A percentile compares a stretch with the other conserved stretches of the same genome.
Conservation (phyloP, 257 asterid species). For the Plantago major region DNA sequence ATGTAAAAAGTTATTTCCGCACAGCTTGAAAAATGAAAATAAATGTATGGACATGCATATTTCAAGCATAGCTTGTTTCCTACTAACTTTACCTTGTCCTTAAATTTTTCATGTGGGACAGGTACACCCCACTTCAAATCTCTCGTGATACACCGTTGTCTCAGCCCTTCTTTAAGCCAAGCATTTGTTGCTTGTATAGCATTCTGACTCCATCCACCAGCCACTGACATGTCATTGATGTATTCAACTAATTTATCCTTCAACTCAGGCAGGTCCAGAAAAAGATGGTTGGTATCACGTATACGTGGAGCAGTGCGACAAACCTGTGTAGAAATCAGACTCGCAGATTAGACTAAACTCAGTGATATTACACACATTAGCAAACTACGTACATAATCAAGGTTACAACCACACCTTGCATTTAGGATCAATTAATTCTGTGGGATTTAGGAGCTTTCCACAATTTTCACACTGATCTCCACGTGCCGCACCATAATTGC, state of each 20-base stretch:
- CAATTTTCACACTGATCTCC: conserved; percentile 96
- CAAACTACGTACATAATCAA: conserved; percentile 1
- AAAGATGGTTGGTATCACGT: conserved; percentile 77
- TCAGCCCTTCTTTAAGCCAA: conserved; percentile 90
- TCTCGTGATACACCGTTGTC: conserved; percentile 76
- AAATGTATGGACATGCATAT: neutral
- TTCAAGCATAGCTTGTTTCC: conserved; percentile 9
- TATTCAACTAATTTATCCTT: conserved; percentile 68
- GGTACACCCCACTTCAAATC: conserved; percentile 99
- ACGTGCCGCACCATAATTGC: conserved; percentile 82
- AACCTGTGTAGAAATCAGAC: conserved; percentile 41
- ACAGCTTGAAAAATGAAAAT: neutral
- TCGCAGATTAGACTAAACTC: conserved; percentile 12
- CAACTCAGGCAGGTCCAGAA: conserved; percentile 88
- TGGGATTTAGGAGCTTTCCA: conserved; percentile 81
- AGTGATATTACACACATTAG: conserved; percentile 10
- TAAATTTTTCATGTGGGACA: conserved; percentile 80
- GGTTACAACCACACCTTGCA: conserved; percentile 60
- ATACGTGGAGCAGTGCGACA: conserved; percentile 59
- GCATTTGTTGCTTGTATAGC: conserved; percentile 75
- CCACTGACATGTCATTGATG: conserved; percentile 55
- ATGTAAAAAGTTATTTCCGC: conserved; percentile 10
- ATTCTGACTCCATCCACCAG: conserved; percentile 97
- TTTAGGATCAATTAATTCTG: conserved; percentile 76
- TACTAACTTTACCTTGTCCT: conserved; percentile 63